phyloP scores from a whole-genome alignment of 2,329 filamentous ascomycete genomes.

The Aureobasidium namibiae region DNA sequence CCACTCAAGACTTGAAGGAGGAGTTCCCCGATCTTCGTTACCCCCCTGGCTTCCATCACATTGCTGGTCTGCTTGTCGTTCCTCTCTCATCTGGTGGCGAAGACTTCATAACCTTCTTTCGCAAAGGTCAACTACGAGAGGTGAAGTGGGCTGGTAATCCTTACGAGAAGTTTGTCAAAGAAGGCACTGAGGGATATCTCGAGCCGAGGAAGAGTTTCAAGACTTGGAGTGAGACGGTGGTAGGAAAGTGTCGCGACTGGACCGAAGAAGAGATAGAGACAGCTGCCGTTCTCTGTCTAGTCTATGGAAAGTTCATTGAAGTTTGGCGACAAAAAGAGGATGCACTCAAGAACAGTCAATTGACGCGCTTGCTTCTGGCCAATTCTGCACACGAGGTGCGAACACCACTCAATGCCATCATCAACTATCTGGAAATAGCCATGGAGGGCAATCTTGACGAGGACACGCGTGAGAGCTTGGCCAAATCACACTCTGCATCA shows the following conservation, averaged over 20 bases:
- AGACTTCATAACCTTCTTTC: conserved; percentile 88
- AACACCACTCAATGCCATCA: conserved; percentile 85
- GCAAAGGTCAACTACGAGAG: conserved; percentile 65
- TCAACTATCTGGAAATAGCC: conserved; percentile 89
- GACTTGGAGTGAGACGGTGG: conserved; percentile 70
- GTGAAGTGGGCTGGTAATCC: conserved; percentile 84
- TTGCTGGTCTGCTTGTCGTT: conserved; percentile 74
- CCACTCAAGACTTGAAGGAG: conserved; percentile 63
- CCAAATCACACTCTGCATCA: conserved; percentile 79
- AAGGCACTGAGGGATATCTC: conserved; percentile 64
- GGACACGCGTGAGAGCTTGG: conserved; percentile 77
- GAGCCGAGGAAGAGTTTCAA: conserved; percentile 76
- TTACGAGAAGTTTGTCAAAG: conserved; percentile 67
- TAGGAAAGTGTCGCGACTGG: conserved; percentile 82
- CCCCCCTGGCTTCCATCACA: conserved; percentile 65
- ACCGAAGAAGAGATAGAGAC: conserved; percentile 83
- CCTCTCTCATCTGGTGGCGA: conserved; percentile 66
- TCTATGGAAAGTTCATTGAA: conserved; percentile 85
- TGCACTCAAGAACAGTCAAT: conserved; percentile 69
- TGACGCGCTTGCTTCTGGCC: conserved; percentile 69
- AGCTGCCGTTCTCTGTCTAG: conserved; percentile 75
- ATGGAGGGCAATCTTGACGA: conserved; percentile 70
- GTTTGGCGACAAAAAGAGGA: conserved; percentile 89
- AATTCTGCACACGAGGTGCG: conserved; percentile 90
- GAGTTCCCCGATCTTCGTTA: conserved; percentile 81